These are phyloP conservation scores for Fraxinus nigra DNA, from an alignment of 305 asterid species.

Conservation along the genomic window DNA sequence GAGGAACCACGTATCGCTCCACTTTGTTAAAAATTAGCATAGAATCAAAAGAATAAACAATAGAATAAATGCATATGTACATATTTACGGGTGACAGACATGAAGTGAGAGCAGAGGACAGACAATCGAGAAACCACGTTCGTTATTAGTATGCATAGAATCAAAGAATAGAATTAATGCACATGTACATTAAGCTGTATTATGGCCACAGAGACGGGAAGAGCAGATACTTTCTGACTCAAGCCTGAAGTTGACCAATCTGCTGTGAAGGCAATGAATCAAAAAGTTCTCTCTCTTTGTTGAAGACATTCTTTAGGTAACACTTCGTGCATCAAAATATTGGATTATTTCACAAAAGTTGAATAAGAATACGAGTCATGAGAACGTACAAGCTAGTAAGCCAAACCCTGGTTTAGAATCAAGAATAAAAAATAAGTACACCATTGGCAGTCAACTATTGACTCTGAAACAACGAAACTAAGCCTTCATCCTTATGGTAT, in stretches of 20 bases:
- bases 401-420: neutral
- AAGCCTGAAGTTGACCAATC: neutral
- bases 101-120: neutral
- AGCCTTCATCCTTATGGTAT: neutral
- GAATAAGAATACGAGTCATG: neutral
- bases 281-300: neutral
- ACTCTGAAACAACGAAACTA: neutral
- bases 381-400: neutral
- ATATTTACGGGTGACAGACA: neutral
- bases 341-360: neutral
- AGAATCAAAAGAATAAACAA: neutral
- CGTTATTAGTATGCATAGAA: neutral
- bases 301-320: neutral
- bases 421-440: neutral
- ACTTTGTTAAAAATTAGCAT: neutral
- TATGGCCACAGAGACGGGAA: neutral
- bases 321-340: neutral
- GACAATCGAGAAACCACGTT: neutral
- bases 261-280: neutral
- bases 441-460: neutral
- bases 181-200: neutral
- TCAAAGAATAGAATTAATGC: neutral
- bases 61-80: neutral
- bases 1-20: neutral
- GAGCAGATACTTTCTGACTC: neutral